A percentile compares a stretch with the other conserved stretches of the same genome.
Conservation (phyloP, 1,284 basidiomycete genomes). For the Puccinia triticina region DNA sequence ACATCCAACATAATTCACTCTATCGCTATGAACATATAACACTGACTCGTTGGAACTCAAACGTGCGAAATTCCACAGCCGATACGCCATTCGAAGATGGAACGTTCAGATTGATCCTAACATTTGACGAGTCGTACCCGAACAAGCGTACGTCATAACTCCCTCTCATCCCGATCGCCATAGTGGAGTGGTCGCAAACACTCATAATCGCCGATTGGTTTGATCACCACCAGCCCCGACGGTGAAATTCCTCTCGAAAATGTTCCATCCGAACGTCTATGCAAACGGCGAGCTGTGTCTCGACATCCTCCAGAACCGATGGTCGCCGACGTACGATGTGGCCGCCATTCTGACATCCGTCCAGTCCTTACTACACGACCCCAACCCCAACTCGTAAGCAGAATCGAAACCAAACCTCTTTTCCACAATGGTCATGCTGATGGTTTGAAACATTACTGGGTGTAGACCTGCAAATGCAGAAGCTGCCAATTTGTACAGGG, state of each 20-base stretch:
- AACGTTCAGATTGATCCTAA: conserved; percentile 92
- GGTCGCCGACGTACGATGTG: conserved; percentile 98
- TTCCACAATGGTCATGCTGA: no score
- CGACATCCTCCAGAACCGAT: conserved; percentile 96
- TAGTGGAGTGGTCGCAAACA: no score
- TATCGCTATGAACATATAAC: neutral
- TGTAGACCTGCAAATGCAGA: conserved; percentile 96
- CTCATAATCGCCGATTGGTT: no score
- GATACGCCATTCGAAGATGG: conserved; percentile 99
- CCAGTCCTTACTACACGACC: conserved; percentile 92
- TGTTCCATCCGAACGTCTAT: conserved; percentile 99
- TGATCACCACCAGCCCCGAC: conserved; percentile 79
- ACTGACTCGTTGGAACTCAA: neutral
- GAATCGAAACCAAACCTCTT: neutral
- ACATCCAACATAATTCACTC: no score
- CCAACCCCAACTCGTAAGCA: conserved; percentile 79
- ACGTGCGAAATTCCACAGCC: conserved; percentile 64
- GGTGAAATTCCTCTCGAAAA: conserved; percentile 93
- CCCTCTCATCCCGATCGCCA: no score
- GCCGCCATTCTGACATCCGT: conserved; percentile 95
- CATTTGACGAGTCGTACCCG: conserved; percentile 95
- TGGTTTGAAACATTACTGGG: no score
- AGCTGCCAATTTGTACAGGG: conserved; percentile 90
- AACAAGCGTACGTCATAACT: conserved; percentile 71
- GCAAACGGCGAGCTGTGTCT: conserved; percentile 96